phyloP scores from a whole-genome alignment of 2,329 filamentous ascomycete genomes.

The Colletotrichum plurivorum region DNA sequence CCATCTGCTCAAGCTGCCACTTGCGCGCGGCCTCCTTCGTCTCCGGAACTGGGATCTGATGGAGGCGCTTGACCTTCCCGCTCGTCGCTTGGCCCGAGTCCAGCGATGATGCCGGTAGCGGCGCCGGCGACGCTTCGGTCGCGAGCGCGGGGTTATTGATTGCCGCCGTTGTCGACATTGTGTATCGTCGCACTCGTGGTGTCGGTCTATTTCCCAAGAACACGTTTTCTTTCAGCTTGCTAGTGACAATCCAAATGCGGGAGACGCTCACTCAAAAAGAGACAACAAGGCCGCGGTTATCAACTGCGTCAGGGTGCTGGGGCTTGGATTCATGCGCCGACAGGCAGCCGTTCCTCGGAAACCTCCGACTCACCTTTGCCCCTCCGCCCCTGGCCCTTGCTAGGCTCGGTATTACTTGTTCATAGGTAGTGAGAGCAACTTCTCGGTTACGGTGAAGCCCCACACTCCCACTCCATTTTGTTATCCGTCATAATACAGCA shows the following conservation, averaged over 20 bases:
- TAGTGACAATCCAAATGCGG: too few relatives aligned
- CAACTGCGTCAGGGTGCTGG: not conserved
- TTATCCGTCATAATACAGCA: too few relatives aligned
- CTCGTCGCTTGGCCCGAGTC: slow-evolving; percentile 20
- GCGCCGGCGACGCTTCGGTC: not conserved
- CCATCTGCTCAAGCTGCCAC: slow-evolving; percentile 59
- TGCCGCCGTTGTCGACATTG: slow-evolving; percentile 34
- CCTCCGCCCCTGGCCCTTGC: too few relatives aligned
- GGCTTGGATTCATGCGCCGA: not conserved
- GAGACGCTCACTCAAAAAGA: too few relatives aligned
- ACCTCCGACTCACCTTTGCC: not conserved
- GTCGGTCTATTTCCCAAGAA: too few relatives aligned
- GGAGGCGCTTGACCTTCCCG: slow-evolving; percentile 37
- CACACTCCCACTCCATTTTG: too few relatives aligned
- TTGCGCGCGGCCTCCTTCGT: slow-evolving; percentile 46
- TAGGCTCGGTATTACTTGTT: too few relatives aligned
- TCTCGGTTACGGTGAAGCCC: too few relatives aligned
- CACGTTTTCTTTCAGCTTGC: too few relatives aligned
- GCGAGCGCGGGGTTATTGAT: too few relatives aligned
- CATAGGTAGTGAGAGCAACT: too few relatives aligned
- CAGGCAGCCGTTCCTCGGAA: not conserved
- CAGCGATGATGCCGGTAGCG: slow-evolving; percentile 28
- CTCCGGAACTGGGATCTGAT: slow-evolving; percentile 35
- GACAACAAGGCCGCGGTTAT: not conserved
- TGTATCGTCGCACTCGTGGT: not conserved